phyloP scores from a whole-genome alignment of 495 filamentous ascomycete genomes.

The Bathelium albidoporum region DNA sequence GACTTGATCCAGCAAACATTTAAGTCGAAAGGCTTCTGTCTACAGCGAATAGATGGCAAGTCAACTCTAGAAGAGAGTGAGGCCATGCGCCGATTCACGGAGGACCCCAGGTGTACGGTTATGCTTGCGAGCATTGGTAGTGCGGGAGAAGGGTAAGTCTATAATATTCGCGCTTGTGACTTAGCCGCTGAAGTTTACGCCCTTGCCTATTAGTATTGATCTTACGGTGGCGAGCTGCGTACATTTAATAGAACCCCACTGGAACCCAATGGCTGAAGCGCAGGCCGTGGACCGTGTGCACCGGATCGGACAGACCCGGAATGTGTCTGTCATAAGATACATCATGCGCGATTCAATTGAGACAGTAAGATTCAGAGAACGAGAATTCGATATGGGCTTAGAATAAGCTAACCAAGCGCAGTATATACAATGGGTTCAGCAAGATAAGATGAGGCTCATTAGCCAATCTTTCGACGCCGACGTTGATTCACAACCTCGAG shows the following conservation, averaged over 20 bases:
- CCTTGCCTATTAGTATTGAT: constrained; percentile 46
- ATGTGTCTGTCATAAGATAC: constrained; percentile 70
- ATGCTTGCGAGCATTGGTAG: constrained; percentile 88
- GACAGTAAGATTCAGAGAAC: constrained; percentile 3
- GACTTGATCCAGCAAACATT: constrained; percentile 87
- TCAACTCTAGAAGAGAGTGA: constrained; percentile 63
- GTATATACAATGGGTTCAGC: constrained; percentile 15
- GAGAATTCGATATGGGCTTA: neutral
- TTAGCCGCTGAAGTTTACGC: neutral
- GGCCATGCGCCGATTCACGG: constrained; percentile 64
- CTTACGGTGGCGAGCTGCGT: constrained; percentile 74
- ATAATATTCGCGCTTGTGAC: neutral
- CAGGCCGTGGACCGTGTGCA: constrained; percentile 94
- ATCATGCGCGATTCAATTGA: constrained; percentile 58
- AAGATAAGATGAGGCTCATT: constrained; percentile 14
- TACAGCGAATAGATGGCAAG: constrained; percentile 73
- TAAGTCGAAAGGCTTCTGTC: constrained; percentile 52
- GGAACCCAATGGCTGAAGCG: constrained; percentile 87
- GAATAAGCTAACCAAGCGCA: neutral
- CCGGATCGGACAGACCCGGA: constrained; percentile 80
- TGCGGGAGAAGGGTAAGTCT: constrained; percentile 61
- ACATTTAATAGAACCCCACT: constrained; percentile 96
- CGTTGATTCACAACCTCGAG: neutral
- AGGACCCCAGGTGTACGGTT: constrained; percentile 60
- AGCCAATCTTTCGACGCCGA: neutral